Evolutionary conservation across 2,329 filamentous ascomycete genomes (phyloP).

Genomic region (Thielaviopsis musarum): DNA sequence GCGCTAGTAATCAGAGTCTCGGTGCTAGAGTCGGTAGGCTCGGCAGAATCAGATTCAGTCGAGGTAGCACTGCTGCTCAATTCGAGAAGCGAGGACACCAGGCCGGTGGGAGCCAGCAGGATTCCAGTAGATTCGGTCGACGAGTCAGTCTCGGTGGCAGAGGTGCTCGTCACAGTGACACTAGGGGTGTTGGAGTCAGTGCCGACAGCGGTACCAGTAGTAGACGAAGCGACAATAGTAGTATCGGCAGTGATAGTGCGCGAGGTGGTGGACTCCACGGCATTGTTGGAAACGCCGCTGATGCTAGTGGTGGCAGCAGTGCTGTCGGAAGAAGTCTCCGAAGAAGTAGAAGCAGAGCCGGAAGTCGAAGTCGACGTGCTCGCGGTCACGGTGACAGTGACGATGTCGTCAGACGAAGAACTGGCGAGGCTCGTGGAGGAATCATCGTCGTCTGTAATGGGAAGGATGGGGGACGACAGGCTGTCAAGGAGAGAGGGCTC

Average conservation of each 20-base stretch:
- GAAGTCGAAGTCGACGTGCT: not conserved
- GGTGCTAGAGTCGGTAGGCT: conserved; percentile 10
- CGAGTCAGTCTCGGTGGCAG: not conserved
- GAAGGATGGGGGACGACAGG: not conserved
- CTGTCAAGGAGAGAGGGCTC: not conserved
- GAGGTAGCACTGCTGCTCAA: conserved; percentile 3
- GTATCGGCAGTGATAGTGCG: conserved; percentile 17
- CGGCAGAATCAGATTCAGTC: conserved; percentile 11
- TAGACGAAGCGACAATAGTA: conserved; percentile 14
- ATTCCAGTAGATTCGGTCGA: conserved; percentile 15
- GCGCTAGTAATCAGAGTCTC: conserved; percentile 7
- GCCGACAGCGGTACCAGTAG: not conserved
- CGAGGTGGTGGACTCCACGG: conserved; percentile 12
- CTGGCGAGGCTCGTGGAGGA: not conserved
- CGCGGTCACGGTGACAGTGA: not conserved
- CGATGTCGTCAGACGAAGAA: not conserved
- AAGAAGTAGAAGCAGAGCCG: not conserved
- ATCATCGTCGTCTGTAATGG: not conserved
- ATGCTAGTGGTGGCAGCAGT: not conserved
- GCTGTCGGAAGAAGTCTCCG: not conserved
- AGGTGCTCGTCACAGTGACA: not conserved
- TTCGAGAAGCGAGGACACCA: conserved; percentile 16
- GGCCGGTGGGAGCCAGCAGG: conserved; percentile 19
- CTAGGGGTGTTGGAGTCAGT: not conserved
- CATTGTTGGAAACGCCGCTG: not conserved